Conservation (phyloP, 2,329 filamentous ascomycete genomes). For the Colletotrichum endophyticum region DNA sequence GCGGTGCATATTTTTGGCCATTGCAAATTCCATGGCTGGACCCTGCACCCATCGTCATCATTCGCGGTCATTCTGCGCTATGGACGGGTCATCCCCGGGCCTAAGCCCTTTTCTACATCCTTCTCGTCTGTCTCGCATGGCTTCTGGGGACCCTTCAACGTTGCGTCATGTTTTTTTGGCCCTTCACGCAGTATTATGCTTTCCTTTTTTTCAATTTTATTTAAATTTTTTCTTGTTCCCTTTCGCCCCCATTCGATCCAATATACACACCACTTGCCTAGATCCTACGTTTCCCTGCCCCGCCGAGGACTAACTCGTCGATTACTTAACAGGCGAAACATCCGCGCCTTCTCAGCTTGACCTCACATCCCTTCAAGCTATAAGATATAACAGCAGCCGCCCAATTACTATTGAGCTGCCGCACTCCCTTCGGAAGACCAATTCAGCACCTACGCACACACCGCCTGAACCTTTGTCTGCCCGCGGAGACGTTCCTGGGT, state of each 20-base stretch:
- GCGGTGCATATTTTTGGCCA: background rate
- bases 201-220: slow-evolving; percentile 7
- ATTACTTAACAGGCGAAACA: slow-evolving; percentile 18
- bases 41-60: slow-evolving; percentile 18
- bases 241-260: slow-evolving; percentile 6
- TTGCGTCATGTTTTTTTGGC: slow-evolving; percentile 21
- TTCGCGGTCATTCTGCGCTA: background rate
- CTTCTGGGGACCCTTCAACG: slow-evolving; percentile 1
- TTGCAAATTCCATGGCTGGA: background rate
- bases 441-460: slow-evolving; percentile 43
- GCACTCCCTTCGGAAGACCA: slow-evolving; percentile 39
- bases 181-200: background rate
- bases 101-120: slow-evolving; percentile 3
- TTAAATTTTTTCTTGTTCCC: background rate
- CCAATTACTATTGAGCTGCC: slow-evolving; percentile 62
- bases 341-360: slow-evolving; percentile 1
- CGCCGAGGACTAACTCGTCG: background rate
- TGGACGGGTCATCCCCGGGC: background rate
- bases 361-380: slow-evolving; percentile 1
- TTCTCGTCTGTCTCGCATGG: slow-evolving; percentile 11
- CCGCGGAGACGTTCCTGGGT: slow-evolving; percentile 64
- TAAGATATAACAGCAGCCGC: slow-evolving; percentile 33
- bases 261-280: background rate
- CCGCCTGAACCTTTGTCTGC: slow-evolving; percentile 58
- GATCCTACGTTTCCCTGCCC: background rate